These are phyloP conservation scores for Coemansia sp. DNA, from an alignment of 192 early-diverging fungal genomes.

Conservation along the genomic window DNA sequence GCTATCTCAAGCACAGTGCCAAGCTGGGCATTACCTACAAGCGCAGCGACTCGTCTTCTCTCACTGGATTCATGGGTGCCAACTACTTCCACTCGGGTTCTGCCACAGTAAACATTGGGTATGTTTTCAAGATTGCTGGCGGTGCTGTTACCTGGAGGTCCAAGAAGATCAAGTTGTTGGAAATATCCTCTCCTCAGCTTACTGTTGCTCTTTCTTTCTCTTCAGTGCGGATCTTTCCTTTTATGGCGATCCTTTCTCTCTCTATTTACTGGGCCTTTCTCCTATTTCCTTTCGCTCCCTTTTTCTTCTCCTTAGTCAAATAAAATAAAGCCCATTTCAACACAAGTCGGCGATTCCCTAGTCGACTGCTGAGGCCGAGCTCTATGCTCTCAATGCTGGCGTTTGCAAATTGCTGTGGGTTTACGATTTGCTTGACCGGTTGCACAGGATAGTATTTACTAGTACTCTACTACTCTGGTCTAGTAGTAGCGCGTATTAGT, in stretches of 20 bases:
- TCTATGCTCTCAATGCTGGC: constrained; percentile 9
- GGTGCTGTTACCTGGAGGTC: constrained; percentile 3
- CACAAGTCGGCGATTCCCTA: constrained; percentile 13
- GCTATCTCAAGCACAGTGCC: constrained; percentile 10
- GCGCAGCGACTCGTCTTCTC: background rate
- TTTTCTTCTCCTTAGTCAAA: too few relatives aligned
- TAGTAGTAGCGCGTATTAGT: too few relatives aligned
- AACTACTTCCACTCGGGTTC: constrained; percentile 9
- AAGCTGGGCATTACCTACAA: constrained; percentile 9
- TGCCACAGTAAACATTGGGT: background rate
- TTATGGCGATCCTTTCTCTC: too few relatives aligned
- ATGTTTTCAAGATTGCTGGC: constrained; percentile 2
- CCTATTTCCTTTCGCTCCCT: too few relatives aligned
- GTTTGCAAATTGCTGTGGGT: background rate
- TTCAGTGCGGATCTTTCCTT: too few relatives aligned
- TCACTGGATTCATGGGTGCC: constrained; percentile 9
- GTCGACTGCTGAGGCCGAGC: constrained; percentile 7
- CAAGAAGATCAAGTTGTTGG: too few relatives aligned
- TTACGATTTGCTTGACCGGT: background rate
- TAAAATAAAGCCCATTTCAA: too few relatives aligned
- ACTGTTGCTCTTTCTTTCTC: too few relatives aligned
- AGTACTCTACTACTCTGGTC: too few relatives aligned
- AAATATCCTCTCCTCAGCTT: too few relatives aligned
- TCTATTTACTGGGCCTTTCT: too few relatives aligned
- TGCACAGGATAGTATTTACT: too few relatives aligned